Conservation (phyloP, 2,329 filamentous ascomycete species). For the Xylaria sp. region DNA sequence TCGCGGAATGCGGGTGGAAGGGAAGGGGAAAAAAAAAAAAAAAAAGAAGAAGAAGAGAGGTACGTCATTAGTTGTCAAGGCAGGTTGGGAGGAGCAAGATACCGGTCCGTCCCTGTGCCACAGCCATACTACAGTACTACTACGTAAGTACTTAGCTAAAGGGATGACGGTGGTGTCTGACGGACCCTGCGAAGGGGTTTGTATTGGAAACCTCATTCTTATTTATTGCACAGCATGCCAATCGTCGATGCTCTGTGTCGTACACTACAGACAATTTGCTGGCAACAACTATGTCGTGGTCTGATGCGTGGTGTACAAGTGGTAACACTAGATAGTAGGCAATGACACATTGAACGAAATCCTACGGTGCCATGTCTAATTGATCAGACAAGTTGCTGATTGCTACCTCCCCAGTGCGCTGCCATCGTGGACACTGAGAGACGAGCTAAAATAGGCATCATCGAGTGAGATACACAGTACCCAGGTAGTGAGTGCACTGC, state of each 20-base stretch:
- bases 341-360: slow-evolving; percentile 22
- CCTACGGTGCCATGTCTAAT: slow-evolving; percentile 3
- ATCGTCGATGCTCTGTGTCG: slow-evolving; percentile 18
- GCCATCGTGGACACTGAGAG: background rate
- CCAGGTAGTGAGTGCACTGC: background rate
- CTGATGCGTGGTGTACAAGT: slow-evolving; percentile 1
- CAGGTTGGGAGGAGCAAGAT: slow-evolving; percentile 6
- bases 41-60: slow-evolving; percentile 8
- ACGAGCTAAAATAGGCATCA: slow-evolving; percentile 3
- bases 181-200: slow-evolving; percentile 20
- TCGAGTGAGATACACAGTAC: background rate
- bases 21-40: background rate
- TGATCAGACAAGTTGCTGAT: background rate
- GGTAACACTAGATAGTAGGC: slow-evolving; percentile 19
- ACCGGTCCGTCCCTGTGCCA: background rate
- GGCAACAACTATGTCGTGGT: slow-evolving; percentile 17
- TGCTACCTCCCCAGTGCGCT: background rate
- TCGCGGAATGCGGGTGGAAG: slow-evolving; percentile 17
- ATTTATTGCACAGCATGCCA: slow-evolving; percentile 25
- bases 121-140: too few relatives aligned
- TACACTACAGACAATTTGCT: slow-evolving; percentile 24
- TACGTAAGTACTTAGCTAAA: background rate
- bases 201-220: slow-evolving; percentile 16
- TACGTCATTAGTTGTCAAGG: slow-evolving; percentile 18
- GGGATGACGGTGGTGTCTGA: slow-evolving; percentile 14